A percentile compares a stretch with the other conserved stretches of the same genome.
These are phyloP conservation scores for Tricladium varicosporioides DNA, from an alignment of 2,329 filamentous ascomycete species.

Conservation along the genomic window DNA sequence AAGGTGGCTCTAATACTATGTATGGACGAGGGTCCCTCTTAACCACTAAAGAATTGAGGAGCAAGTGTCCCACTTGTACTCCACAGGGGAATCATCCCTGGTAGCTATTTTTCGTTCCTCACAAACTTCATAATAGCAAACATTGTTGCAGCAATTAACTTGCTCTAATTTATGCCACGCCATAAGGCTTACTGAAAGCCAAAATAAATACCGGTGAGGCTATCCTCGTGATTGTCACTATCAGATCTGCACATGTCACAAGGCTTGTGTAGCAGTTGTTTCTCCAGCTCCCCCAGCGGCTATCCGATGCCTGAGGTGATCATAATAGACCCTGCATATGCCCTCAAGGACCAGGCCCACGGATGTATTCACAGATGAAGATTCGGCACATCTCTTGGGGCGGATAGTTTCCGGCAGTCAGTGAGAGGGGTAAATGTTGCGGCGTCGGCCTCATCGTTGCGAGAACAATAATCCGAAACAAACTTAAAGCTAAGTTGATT, in stretches of 20 bases:
- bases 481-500: neutral
- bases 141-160: too few species aligned
- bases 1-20: too few species aligned
- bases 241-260: neutral
- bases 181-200: too few species aligned
- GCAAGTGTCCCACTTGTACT: too few species aligned
- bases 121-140: too few species aligned
- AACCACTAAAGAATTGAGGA: too few species aligned
- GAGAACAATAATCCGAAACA: neutral
- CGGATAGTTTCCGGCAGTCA: neutral
- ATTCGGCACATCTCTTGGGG: neutral
- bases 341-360: neutral
- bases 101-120: too few species aligned
- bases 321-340: neutral
- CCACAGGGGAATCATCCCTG: too few species aligned
- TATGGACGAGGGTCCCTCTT: too few species aligned
- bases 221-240: neutral
- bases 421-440: neutral
- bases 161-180: too few species aligned
- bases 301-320: neutral
- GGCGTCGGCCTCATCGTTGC: neutral
- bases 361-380: neutral
- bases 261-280: neutral
- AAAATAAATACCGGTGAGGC: too few species aligned
- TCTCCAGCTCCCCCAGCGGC: neutral